phyloP scores from a whole-genome alignment of 2,329 filamentous ascomycete genomes.

The Clonostachys rhizophaga region DNA sequence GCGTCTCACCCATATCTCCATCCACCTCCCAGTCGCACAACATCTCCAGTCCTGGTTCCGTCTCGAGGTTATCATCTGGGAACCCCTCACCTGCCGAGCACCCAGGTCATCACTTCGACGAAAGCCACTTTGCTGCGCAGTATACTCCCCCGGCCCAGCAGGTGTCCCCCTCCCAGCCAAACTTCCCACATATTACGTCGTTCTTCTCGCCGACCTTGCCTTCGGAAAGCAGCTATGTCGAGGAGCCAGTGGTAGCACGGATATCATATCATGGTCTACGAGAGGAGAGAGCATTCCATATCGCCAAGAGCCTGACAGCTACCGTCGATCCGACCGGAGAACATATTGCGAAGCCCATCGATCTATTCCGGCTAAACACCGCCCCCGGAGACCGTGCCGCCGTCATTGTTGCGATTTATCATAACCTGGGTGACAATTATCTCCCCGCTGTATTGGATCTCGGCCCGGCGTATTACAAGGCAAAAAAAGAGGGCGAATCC shows the following conservation, averaged over 20 bases:
- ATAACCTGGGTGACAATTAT: slow-evolving; percentile 67
- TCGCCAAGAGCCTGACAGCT: slow-evolving; percentile 67
- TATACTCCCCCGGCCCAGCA: too few species aligned
- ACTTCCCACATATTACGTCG: neutral
- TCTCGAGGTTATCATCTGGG: slow-evolving; percentile 33
- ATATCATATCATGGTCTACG: slow-evolving; percentile 78
- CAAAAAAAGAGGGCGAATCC: slow-evolving; percentile 44
- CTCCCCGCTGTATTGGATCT: slow-evolving; percentile 68
- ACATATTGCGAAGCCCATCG: slow-evolving; percentile 77
- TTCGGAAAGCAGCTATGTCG: slow-evolving; percentile 31
- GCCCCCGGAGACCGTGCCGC: slow-evolving; percentile 64
- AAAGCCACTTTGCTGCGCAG: too few species aligned
- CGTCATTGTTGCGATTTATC: slow-evolving; percentile 77
- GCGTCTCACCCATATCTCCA: slow-evolving; percentile 40
- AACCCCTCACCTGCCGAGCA: slow-evolving; percentile 37
- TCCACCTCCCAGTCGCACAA: slow-evolving; percentile 40
- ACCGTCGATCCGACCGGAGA: slow-evolving; percentile 67
- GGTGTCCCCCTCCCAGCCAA: too few species aligned
- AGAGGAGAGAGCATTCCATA: slow-evolving; percentile 83
- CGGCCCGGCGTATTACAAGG: slow-evolving; percentile 68
- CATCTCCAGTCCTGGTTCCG: slow-evolving; percentile 31
- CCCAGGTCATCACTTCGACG: neutral
- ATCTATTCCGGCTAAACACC: slow-evolving; percentile 67
- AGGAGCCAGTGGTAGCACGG: slow-evolving; percentile 70
- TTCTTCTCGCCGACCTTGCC: neutral